Conservation (phyloP, 2,329 filamentous ascomycete species). For the Dactylella cylindrospora region DNA sequence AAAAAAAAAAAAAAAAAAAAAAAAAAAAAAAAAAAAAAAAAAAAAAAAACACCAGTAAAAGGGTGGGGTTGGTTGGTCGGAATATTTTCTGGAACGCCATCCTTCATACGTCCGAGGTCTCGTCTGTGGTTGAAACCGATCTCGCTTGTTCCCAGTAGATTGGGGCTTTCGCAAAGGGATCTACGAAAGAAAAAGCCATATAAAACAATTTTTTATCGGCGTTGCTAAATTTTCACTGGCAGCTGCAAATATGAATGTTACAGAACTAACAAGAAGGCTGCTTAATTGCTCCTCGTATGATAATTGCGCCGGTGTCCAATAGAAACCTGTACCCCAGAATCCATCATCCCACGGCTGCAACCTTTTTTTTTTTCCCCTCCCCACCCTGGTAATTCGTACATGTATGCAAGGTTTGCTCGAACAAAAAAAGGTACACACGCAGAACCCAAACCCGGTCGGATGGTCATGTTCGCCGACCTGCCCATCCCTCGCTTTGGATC, state of each 20-base stretch:
- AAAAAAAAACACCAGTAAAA: no score
- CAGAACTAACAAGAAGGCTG: no score
- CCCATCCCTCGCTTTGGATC: no score
- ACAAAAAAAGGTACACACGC: constrained; percentile 1
- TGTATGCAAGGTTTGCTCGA: neutral
- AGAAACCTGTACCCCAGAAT: constrained; percentile 24
- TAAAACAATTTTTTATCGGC: constrained; percentile 18
- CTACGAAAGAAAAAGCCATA: neutral
- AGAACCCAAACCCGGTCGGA: constrained; percentile 20
- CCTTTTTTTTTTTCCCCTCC: no score
- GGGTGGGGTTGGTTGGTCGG: no score
- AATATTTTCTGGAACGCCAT: no score
- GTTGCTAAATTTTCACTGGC: constrained; percentile 10
- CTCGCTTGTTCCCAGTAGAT: constrained; percentile 17
- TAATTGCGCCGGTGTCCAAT: constrained; percentile 29
- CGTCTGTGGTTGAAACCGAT: constrained; percentile 2
- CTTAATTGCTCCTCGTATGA: no score
- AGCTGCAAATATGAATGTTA: no score
- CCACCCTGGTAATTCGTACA: neutral
- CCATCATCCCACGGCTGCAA: constrained; percentile 9
- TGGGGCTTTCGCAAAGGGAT: neutral
- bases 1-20: no score
- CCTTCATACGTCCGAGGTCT: constrained; percentile 11
- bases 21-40: no score
- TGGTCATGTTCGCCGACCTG: constrained; percentile 34